Evolutionary conservation across 1,139 yeast species (phyloP).

Genomic region (Geotrichum candidum): DNA sequence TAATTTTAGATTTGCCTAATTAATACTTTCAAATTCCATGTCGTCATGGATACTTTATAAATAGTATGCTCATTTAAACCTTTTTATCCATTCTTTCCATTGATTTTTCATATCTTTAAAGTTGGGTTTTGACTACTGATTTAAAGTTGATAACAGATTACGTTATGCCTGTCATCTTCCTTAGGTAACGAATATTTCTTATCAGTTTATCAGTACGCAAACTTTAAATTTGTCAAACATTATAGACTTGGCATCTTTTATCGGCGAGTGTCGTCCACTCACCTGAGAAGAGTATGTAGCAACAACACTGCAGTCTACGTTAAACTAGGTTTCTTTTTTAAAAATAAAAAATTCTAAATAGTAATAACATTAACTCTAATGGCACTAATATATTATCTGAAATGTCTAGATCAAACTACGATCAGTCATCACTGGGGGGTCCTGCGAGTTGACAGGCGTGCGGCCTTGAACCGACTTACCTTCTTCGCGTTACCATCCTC

Average conservation of each 20-base stretch:
- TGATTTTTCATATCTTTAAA: background rate
- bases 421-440: background rate
- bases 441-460: constrained; percentile 29
- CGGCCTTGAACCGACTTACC: constrained; percentile 66
- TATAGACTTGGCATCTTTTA: background rate
- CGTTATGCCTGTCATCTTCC: too few species aligned
- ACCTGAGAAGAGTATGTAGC: too few species aligned
- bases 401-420: background rate
- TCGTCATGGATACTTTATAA: background rate
- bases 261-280: background rate
- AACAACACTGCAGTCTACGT: background rate
- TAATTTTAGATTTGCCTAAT: too few species aligned
- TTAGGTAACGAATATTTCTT: background rate
- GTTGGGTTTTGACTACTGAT: background rate
- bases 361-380: background rate
- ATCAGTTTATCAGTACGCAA: background rate
- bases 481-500: constrained; percentile 54
- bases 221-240: background rate
- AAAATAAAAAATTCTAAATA: background rate
- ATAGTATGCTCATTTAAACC: background rate
- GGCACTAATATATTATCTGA: background rate
- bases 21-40: too few species aligned
- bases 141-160: background rate
- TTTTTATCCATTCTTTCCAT: background rate
- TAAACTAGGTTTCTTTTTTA: background rate